phyloP scores from a whole-genome alignment of 495 filamentous ascomycete genomes.

The Aspergillus wentii region DNA sequence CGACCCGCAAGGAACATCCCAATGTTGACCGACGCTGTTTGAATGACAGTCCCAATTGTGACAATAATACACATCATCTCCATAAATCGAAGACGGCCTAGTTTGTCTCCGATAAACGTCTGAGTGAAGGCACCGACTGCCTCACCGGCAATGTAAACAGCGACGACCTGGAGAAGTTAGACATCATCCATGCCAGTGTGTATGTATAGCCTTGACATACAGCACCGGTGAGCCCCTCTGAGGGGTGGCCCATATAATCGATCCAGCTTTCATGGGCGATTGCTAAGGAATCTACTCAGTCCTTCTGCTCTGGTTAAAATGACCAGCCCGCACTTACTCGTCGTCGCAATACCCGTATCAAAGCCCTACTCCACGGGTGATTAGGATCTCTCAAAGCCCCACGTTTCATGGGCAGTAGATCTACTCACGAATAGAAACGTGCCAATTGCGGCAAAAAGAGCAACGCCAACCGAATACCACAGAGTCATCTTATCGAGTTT shows the following conservation, averaged over 20 bases:
- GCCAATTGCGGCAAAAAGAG: constrained; percentile 51
- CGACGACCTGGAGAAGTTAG: constrained; percentile 36
- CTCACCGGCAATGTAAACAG: constrained; percentile 59
- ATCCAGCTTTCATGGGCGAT: constrained; percentile 59
- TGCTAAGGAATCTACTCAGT: constrained; percentile 26
- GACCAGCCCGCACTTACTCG: constrained; percentile 36
- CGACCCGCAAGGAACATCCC: constrained; percentile 58
- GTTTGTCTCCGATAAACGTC: constrained; percentile 48
- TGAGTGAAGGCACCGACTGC: constrained; percentile 49
- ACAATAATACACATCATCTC: constrained; percentile 52
- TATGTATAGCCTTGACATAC: constrained; percentile 25
- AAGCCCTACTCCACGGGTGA: constrained; percentile 46
- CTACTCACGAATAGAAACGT: constrained; percentile 31
- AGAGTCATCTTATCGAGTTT: constrained; percentile 24
- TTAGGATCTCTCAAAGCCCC: not conserved
- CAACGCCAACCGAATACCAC: constrained; percentile 45
- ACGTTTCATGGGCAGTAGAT: constrained; percentile 1
- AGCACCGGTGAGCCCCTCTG: constrained; percentile 51
- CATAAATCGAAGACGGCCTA: constrained; percentile 57
- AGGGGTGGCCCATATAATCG: constrained; percentile 53
- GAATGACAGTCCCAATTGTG: constrained; percentile 51
- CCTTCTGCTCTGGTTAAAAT: not conserved
- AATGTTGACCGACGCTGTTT: constrained; percentile 53
- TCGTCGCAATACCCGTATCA: constrained; percentile 56
- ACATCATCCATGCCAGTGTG: no score